Evolutionary conservation across 2,329 filamentous ascomycete genomes (phyloP).

Genomic region (Fusarium sacchari): DNA sequence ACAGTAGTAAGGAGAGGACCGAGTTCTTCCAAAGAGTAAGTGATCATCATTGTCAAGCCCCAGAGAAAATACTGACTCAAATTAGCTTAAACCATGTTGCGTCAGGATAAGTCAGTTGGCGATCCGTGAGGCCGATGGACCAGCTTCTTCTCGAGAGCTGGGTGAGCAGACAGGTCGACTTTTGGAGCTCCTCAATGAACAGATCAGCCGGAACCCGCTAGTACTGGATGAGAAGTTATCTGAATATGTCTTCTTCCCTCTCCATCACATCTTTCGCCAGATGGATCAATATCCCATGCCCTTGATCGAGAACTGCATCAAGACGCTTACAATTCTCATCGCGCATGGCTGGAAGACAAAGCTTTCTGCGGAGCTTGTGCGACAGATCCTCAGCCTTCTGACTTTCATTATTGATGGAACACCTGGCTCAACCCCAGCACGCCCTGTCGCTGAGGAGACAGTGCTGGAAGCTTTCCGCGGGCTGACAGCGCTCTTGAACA

Average conservation of each 20-base stretch:
- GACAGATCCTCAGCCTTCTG: constrained; percentile 86
- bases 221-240: constrained; percentile 82
- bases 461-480: constrained; percentile 76
- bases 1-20: constrained; percentile 41
- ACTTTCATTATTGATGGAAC: constrained; percentile 82
- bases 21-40: constrained; percentile 47
- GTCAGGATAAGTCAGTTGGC: constrained; percentile 68
- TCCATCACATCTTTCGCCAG: constrained; percentile 85
- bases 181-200: constrained; percentile 57
- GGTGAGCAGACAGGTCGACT: constrained; percentile 58
- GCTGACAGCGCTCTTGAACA: constrained; percentile 71
- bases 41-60: neutral
- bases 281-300: constrained; percentile 77
- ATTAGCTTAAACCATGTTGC: constrained; percentile 70
- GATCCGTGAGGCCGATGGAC: constrained; percentile 58
- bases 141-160: constrained; percentile 56
- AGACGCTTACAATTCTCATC: constrained; percentile 79
- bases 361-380: constrained; percentile 77
- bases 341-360: constrained; percentile 80
- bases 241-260: constrained; percentile 94
- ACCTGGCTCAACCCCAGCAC: constrained; percentile 61
- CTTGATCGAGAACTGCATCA: constrained; percentile 79
- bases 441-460: constrained; percentile 75
- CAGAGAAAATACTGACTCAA: constrained; percentile 2
- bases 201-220: constrained; percentile 55